Percentiles rank a stretch among this genome's conserved stretches.
phyloP scores from a whole-genome alignment of 2,329 filamentous ascomycete species.

The Xylaria sp. region DNA sequence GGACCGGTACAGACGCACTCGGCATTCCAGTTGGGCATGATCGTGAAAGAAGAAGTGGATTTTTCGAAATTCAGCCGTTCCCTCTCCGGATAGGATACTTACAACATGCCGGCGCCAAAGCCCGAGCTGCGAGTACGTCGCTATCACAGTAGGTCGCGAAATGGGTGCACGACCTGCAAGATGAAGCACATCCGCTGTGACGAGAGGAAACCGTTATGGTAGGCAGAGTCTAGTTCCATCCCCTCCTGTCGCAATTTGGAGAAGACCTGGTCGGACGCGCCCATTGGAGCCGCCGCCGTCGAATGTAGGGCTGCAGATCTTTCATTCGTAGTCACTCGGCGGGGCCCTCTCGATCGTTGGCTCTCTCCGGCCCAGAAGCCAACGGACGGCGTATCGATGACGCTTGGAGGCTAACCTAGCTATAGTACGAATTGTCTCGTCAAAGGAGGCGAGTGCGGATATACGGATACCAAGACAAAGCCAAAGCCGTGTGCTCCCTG shows the following conservation, averaged over 20 bases:
- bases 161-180: slow-evolving; percentile 36
- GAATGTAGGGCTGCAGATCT: slow-evolving; percentile 26
- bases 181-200: slow-evolving; percentile 37
- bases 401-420: slow-evolving; percentile 14
- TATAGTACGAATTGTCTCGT: slow-evolving; percentile 36
- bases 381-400: background rate
- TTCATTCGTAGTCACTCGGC: slow-evolving; percentile 24
- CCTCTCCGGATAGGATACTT: background rate
- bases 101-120: slow-evolving; percentile 33
- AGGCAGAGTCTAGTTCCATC: slow-evolving; percentile 25
- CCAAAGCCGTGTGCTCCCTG: slow-evolving; percentile 22
- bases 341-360: background rate
- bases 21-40: slow-evolving; percentile 12
- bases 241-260: slow-evolving; percentile 12
- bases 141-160: slow-evolving; percentile 36
- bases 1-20: slow-evolving; percentile 15
- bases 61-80: background rate
- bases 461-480: slow-evolving; percentile 28
- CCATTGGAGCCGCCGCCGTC: slow-evolving; percentile 10
- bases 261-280: slow-evolving; percentile 8
- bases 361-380: background rate
- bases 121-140: slow-evolving; percentile 33
- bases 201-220: slow-evolving; percentile 37
- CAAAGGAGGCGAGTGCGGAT: slow-evolving; percentile 35
- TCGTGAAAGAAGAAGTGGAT: slow-evolving; percentile 21